Evolutionary conservation across 2,329 filamentous ascomycete species (phyloP).

Genomic region (Exophiala spinifera): DNA sequence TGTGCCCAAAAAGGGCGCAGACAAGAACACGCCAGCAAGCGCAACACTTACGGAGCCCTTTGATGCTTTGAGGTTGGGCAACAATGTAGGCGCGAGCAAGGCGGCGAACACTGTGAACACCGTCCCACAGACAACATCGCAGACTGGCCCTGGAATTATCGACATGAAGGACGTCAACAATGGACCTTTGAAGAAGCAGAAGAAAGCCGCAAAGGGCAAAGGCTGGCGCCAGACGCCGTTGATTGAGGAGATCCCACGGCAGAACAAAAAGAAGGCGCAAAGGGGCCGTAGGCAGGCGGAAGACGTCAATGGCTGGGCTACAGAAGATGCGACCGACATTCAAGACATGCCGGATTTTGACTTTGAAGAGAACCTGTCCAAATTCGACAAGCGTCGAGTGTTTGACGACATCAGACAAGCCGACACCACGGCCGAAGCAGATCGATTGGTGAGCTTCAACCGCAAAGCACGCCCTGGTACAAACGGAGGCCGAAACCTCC

Average conservation of each 20-base stretch:
- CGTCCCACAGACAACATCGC: conserved; percentile 36
- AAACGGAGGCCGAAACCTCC: conserved; percentile 81
- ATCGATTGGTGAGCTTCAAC: conserved; percentile 88
- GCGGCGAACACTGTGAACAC: neutral
- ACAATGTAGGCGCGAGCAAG: conserved; percentile 28
- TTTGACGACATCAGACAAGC: conserved; percentile 91
- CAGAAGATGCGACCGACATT: conserved; percentile 91
- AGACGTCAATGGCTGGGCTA: conserved; percentile 82
- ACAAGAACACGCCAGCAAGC: conserved; percentile 34
- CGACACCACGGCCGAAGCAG: conserved; percentile 83
- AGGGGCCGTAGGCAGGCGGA: conserved; percentile 46
- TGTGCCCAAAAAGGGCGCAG: conserved; percentile 18
- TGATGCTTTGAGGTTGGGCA: conserved; percentile 37
- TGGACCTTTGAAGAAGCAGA: conserved; percentile 31
- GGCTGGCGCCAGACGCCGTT: conserved; percentile 68
- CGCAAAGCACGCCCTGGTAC: conserved; percentile 63
- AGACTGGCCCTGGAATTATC: conserved; percentile 32
- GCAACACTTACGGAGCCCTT: conserved; percentile 47
- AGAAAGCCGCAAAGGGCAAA: conserved; percentile 50
- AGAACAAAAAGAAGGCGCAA: conserved; percentile 47
- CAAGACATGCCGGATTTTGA: conserved; percentile 94
- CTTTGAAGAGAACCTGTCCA: conserved; percentile 82
- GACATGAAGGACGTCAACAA: conserved; percentile 36
- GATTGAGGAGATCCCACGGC: conserved; percentile 57
- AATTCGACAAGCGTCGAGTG: conserved; percentile 88